A percentile compares a stretch with the other conserved stretches of the same genome.
These are phyloP conservation scores for Phtheirospermum japonicum DNA, from an alignment of 257 asterid species.

Conservation along the genomic window DNA sequence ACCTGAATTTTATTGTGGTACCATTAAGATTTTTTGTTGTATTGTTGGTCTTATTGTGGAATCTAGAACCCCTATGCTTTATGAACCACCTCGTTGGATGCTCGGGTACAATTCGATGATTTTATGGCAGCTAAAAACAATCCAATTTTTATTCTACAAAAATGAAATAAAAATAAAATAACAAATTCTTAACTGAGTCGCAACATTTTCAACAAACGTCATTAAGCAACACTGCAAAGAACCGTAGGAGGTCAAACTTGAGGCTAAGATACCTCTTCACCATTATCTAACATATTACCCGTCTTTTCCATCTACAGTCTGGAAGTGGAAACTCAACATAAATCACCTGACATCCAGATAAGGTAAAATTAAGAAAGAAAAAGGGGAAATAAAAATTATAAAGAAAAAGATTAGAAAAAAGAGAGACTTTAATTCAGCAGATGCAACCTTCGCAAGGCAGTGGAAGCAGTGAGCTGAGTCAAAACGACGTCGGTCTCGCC, in stretches of 20 bases:
- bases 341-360: slow-evolving; percentile 44
- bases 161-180: too few species aligned
- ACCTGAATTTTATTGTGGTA: too few species aligned
- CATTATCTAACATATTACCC: background rate
- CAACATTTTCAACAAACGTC: too few species aligned
- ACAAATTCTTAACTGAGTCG: too few species aligned
- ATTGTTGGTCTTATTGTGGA: too few species aligned
- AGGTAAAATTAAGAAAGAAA: slow-evolving; percentile 7
- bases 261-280: slow-evolving; percentile 4
- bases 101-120: too few species aligned
- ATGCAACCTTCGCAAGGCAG: slow-evolving; percentile 78
- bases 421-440: slow-evolving; percentile 29
- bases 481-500: slow-evolving; percentile 57
- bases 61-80: too few species aligned
- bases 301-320: slow-evolving; percentile 13
- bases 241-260: slow-evolving; percentile 29
- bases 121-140: too few species aligned
- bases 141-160: too few species aligned
- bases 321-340: slow-evolving; percentile 39
- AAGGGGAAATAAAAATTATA: background rate
- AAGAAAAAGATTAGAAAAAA: background rate
- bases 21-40: too few species aligned
- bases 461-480: slow-evolving; percentile 45
- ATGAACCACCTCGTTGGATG: too few species aligned
- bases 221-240: slow-evolving; percentile 20